Base-by-base conservation (phyloP, 495 filamentous ascomycete species). In the Rhypophila decipiens region DNA sequence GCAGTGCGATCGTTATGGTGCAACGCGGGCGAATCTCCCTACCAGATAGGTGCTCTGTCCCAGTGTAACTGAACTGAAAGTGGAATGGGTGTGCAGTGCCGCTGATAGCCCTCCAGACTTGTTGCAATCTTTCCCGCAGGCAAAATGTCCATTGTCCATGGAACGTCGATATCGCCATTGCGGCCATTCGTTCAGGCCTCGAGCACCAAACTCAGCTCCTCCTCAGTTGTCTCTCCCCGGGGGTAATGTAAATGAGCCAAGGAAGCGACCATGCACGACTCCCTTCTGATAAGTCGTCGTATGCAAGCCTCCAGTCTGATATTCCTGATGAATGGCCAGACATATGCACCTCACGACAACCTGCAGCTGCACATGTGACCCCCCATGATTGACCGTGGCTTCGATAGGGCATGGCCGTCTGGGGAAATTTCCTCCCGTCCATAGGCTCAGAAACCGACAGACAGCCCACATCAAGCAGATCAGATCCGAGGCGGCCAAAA, bases 291-390 rank as follows among this genome's bases (percentile, higher is more conserved):
- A 51, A 49, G 44, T 21, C 51, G 49, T 50, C 42, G 45, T 49
- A 53, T 58, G 63, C 60, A 58, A 48, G 41, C 34, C 24, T 42
- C 49, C 40, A 29, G 42, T 29, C 17, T 24, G 31, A 41, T 36
- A 35, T 46, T 43, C 47, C 52, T 47, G 57, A 51, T 61, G 61
- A 60, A 55, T 61, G 59, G 57, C 44, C 47, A 50, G 31, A 47
- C 48, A 52, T 44, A 45, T 59, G 64, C 64, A 58, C 46, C 49
- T 47, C 48, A 45, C 43, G 45, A 37, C 42, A 52, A 51, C 53
- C 35, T 65, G 64, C 61, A 67, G 59, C 49, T 65, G 61, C 56
- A 61, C 59, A 57, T 63, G 52, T 61, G 56, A 65, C 58, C 59
- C 59, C 46, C 61, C 51, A 23, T 47, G 40, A 51, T 55, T 52